phyloP scores from a whole-genome alignment of 2,329 filamentous ascomycete species.

The Apiospora aurea region DNA sequence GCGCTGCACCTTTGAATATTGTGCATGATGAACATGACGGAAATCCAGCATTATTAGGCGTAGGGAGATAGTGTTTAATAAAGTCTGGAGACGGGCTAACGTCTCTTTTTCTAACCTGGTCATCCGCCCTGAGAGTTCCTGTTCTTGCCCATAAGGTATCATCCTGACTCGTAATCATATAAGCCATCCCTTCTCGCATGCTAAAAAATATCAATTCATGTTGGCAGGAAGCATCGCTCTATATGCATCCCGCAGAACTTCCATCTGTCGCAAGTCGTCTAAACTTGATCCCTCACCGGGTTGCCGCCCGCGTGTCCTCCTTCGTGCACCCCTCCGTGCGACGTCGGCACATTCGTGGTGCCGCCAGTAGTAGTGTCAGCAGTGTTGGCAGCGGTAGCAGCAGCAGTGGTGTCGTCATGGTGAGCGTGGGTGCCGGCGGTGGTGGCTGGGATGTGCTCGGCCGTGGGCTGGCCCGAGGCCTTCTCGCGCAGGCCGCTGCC shows the following conservation, averaged over 20 bases:
- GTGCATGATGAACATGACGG: conserved; percentile 11
- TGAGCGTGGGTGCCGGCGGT: background rate
- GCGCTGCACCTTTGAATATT: background rate
- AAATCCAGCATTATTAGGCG: conserved; percentile 5
- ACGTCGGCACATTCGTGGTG: background rate
- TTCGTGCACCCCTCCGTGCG: background rate
- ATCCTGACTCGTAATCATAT: background rate
- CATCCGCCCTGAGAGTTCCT: background rate
- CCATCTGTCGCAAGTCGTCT: background rate
- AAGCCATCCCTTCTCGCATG: background rate
- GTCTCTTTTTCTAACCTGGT: background rate
- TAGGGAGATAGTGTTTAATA: conserved; percentile 20
- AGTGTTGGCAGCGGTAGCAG: background rate
- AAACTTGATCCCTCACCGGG: background rate
- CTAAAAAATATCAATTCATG: background rate
- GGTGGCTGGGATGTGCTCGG: conserved; percentile 17
- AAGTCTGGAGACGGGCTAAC: conserved; percentile 3
- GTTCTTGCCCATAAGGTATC: background rate
- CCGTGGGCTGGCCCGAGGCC: conserved; percentile 24
- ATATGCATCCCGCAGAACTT: background rate
- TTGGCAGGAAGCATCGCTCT: background rate
- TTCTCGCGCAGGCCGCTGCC: conserved; percentile 29
- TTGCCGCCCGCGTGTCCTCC: background rate
- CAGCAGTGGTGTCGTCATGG: background rate
- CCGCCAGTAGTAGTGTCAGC: background rate